A percentile compares a stretch with the other conserved stretches of the same genome.
Conservation (phyloP, 177 flowering plant genomes). For the Vitis hybrid region DNA sequence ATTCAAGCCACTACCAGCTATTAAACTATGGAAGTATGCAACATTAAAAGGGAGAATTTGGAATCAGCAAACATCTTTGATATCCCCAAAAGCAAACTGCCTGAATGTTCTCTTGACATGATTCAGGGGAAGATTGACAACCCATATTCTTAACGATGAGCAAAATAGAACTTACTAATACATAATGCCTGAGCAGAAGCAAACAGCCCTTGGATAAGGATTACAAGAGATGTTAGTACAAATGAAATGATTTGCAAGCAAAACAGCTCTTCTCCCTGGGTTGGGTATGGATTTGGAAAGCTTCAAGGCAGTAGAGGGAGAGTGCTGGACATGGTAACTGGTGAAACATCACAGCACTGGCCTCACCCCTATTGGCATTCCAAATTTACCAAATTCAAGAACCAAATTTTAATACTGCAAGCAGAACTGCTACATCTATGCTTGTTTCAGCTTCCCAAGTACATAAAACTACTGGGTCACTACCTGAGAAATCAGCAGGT, state of each 20-base stretch:
- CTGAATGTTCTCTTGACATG: not conserved
- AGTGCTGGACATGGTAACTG: too few species aligned
- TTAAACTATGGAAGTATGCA: too few species aligned
- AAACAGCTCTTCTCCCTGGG: not conserved
- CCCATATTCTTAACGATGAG: not conserved
- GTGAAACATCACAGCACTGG: not conserved
- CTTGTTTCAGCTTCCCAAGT: not conserved
- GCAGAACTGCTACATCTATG: not conserved
- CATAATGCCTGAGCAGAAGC: not conserved
- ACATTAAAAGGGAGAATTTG: too few species aligned
- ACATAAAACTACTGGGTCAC: not conserved
- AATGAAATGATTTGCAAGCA: conserved; percentile 7
- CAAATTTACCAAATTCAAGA: not conserved
- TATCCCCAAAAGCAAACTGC: not conserved
- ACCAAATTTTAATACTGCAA: not conserved
- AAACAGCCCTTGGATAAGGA: conserved; percentile 2
- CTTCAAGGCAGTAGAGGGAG: too few species aligned
- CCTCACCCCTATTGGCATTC: not conserved
- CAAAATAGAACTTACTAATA: not conserved
- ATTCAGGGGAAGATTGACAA: not conserved
- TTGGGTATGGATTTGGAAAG: too few species aligned
- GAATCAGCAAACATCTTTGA: too few species aligned
- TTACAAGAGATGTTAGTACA: conserved; percentile 3
- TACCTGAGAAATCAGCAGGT: conserved; percentile 21
- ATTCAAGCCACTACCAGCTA: too few species aligned